Conservation (phyloP, 73 alveolate genomes). For the Loxodes magnus region DNA sequence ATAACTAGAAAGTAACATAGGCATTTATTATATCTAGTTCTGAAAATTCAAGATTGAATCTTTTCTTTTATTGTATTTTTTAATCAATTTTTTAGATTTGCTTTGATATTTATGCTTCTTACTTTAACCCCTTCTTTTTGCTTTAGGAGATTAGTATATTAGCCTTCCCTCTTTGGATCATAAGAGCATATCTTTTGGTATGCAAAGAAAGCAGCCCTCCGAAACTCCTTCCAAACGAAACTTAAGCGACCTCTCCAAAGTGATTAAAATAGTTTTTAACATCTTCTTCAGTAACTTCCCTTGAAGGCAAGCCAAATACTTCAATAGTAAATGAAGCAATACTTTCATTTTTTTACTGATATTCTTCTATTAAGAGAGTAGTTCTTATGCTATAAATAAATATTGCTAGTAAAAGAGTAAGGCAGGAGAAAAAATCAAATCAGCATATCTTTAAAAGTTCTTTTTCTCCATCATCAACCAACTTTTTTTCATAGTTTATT, state of each 20-base stretch:
- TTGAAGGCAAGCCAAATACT: no score
- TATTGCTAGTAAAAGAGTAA: no score
- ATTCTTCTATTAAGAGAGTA: no score
- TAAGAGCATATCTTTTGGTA: constrained; percentile 18
- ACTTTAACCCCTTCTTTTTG: not conserved
- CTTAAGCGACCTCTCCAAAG: constrained; percentile 28
- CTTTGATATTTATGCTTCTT: not conserved
- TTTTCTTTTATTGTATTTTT: constrained; percentile 13
- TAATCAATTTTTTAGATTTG: constrained; percentile 23
- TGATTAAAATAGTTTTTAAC: constrained; percentile 13
- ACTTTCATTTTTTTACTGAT: no score
- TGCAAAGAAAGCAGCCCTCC: constrained; percentile 12
- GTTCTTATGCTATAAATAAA: no score
- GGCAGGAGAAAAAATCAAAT: no score
- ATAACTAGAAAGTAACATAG: constrained; percentile 27
- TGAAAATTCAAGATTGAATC: constrained; percentile 13
- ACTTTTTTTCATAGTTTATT: no score
- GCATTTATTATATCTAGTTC: constrained; percentile 35
- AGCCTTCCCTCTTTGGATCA: constrained; percentile 13
- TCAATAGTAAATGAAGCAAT: no score
- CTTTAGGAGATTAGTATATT: not conserved
- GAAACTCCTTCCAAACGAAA: constrained; percentile 21
- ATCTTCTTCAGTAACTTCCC: no score
- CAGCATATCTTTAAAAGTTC: no score
- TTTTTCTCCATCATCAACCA: no score